phyloP scores from a whole-genome alignment of 176 grass and related monocot species.

The Dactylis glomerata region DNA sequence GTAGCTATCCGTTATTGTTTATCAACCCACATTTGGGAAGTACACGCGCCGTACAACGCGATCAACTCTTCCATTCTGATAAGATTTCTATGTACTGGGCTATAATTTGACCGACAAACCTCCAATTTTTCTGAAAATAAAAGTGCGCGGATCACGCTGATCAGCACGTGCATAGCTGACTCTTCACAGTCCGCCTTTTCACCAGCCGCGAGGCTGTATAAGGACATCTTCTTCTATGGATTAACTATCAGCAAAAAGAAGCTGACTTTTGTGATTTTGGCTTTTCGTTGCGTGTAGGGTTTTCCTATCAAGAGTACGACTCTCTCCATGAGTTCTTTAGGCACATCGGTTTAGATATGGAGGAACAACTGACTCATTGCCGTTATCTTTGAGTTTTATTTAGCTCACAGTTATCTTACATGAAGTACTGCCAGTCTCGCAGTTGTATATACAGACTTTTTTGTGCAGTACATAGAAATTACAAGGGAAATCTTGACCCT shows the following conservation, averaged over 20 bases:
- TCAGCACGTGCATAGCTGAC: background rate
- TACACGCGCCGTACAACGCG: background rate
- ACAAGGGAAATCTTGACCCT: too few species aligned
- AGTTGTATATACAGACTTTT: background rate
- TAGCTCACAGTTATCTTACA: background rate
- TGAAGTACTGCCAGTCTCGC: background rate
- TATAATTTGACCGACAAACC: background rate
- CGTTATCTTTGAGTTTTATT: background rate
- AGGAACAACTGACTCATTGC: background rate
- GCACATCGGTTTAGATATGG: background rate
- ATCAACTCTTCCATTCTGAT: slow-evolving; percentile 20
- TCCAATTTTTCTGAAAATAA: background rate
- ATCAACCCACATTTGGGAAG: background rate
- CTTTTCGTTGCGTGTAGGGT: background rate
- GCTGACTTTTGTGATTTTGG: background rate
- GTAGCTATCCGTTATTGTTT: background rate
- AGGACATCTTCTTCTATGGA: background rate
- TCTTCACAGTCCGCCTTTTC: background rate
- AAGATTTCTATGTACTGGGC: background rate
- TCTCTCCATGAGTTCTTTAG: background rate
- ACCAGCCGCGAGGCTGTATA: background rate
- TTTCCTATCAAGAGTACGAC: background rate
- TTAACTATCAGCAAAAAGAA: background rate
- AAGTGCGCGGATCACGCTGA: background rate
- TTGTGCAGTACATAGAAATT: background rate